Conservation (phyloP, 345 rosid species). For the Eucalyptus globulus region DNA sequence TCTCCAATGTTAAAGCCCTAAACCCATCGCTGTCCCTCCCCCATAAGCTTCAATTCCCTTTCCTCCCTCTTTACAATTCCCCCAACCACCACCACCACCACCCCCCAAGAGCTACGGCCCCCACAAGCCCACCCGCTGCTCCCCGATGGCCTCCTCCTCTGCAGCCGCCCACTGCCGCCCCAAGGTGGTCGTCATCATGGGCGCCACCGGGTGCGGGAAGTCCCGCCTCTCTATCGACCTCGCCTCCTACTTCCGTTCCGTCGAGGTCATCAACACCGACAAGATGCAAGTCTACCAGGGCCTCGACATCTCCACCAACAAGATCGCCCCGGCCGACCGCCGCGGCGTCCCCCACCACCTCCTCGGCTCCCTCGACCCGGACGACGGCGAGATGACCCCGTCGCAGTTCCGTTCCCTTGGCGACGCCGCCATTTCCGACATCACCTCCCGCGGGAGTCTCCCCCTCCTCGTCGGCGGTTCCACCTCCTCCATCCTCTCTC, state of each 20-base stretch:
- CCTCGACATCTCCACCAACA: constrained; percentile 83
- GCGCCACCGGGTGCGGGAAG: constrained; percentile 87
- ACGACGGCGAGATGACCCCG: constrained; percentile 32
- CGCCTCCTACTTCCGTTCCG: constrained; percentile 25
- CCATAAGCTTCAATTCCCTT: no score
- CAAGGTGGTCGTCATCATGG: constrained; percentile 55
- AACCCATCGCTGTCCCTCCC: no score
- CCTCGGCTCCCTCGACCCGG: constrained; percentile 33
- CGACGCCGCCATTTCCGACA: constrained; percentile 12
- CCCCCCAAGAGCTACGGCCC: no score
- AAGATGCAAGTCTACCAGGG: constrained; percentile 75
- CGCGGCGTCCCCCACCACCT: constrained; percentile 64
- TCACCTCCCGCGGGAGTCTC: constrained; percentile 19
- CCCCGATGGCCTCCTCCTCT: neutral
- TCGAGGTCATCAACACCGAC: constrained; percentile 75
- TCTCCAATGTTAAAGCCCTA: no score
- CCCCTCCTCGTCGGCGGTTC: constrained; percentile 92
- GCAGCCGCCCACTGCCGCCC: neutral
- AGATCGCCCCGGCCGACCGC: constrained; percentile 39
- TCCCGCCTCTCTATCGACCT: constrained; percentile 72
- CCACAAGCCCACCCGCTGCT: no score
- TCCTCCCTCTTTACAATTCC: no score
- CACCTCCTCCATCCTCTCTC: constrained; percentile 58
- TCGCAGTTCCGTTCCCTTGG: constrained; percentile 37
- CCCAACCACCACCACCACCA: no score